Percentiles rank a stretch among this genome's conserved stretches.
Evolutionary conservation across 2,329 filamentous ascomycete species (phyloP).

Genomic region (Xylariaceae sp.): DNA sequence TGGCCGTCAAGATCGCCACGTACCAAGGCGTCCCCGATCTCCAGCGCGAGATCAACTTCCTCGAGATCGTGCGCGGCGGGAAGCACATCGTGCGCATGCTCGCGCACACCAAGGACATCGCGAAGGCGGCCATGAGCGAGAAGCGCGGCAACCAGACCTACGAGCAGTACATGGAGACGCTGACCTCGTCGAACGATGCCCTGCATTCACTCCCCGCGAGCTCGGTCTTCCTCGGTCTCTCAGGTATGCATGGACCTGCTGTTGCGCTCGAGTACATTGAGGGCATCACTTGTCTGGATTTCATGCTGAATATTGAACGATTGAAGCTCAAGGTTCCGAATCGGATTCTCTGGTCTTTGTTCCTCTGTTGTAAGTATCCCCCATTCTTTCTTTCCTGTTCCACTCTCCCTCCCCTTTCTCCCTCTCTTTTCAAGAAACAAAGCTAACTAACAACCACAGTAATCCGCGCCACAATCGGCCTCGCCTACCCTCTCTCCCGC

Average conservation of each 20-base stretch:
- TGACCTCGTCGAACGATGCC: too few relatives aligned
- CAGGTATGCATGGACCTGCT: neutral
- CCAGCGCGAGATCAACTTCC: neutral
- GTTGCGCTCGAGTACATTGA: conserved; percentile 12
- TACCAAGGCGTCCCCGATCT: neutral
- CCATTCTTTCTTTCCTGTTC: too few relatives aligned
- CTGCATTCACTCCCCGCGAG: neutral
- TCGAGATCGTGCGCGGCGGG: conserved; percentile 3
- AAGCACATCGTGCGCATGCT: conserved; percentile 9
- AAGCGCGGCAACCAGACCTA: neutral
- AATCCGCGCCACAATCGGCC: conserved; percentile 10
- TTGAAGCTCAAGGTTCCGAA: neutral
- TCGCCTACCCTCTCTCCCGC: conserved; percentile 6
- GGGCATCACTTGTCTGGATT: neutral
- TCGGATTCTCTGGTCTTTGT: conserved; percentile 9
- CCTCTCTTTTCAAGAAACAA: neutral
- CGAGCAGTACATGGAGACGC: neutral
- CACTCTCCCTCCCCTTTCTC: too few relatives aligned
- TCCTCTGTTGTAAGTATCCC: conserved; percentile 9
- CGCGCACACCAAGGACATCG: neutral
- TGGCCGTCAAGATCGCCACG: conserved; percentile 4
- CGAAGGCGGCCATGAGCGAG: too few relatives aligned
- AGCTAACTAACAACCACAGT: neutral
- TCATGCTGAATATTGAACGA: neutral
- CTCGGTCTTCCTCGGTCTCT: neutral